Evolutionary conservation across 495 filamentous ascomycete genomes (phyloP).

Genomic region (Penicillium subrubescens): DNA sequence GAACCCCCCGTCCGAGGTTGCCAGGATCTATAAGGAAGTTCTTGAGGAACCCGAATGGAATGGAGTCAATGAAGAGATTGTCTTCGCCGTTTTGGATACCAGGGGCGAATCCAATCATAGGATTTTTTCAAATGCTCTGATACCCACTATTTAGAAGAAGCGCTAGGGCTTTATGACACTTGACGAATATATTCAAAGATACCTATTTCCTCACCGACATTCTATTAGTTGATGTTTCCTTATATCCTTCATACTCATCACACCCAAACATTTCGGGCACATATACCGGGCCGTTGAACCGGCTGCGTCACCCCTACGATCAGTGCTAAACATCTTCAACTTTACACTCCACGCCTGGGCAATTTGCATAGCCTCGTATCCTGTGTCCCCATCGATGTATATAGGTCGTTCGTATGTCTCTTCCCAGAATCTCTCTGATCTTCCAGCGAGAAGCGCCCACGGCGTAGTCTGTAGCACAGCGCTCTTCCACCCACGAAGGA

Average conservation of each 20-base stretch:
- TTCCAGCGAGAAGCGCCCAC: background rate
- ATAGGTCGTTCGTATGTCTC: background rate
- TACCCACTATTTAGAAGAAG: background rate
- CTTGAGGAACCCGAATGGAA: constrained; percentile 55
- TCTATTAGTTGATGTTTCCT: background rate
- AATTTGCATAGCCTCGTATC: background rate
- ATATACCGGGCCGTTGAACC: background rate
- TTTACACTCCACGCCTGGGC: background rate
- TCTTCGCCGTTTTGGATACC: constrained; percentile 40
- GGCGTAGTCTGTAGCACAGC: background rate
- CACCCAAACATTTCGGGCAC: background rate
- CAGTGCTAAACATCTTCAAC: background rate
- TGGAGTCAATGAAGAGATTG: constrained; percentile 40
- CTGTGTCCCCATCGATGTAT: background rate
- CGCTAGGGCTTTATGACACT: background rate
- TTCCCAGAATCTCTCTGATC: background rate
- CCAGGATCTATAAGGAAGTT: constrained; percentile 60
- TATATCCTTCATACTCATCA: background rate
- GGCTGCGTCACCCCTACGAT: background rate
- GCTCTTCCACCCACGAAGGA: background rate
- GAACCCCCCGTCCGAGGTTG: constrained; percentile 64
- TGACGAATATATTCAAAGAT: background rate
- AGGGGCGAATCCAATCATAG: constrained; percentile 47
- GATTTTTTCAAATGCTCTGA: constrained; percentile 48
- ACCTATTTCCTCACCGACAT: background rate